Conservation (phyloP, 129 eudicot species). For the Gnaphalium uliginosum region DNA sequence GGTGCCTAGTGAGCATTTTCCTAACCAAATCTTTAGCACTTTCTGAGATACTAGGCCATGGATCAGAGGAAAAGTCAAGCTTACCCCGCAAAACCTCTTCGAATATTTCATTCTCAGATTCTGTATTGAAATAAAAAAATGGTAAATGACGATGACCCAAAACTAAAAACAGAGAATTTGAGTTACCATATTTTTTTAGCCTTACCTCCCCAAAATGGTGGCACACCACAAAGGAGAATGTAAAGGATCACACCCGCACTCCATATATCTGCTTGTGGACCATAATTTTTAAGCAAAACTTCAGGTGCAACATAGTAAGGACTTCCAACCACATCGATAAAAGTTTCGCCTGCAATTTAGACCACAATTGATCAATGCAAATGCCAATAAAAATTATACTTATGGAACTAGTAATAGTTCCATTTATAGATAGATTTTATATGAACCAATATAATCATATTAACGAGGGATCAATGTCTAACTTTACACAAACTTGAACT, state of each 20-base stretch:
- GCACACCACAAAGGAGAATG: conserved; percentile 82
- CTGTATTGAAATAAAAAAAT: conserved; percentile 34
- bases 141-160: background rate
- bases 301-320: conserved; percentile 97
- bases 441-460: background rate
- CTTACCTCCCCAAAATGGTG: conserved; percentile 97
- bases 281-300: conserved; percentile 66
- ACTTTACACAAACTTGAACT: background rate
- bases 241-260: conserved; percentile 89
- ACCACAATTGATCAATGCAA: background rate
- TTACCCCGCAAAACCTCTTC: conserved; percentile 73
- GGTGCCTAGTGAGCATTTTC: conserved; percentile 74
- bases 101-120: conserved; percentile 76
- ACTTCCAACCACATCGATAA: conserved; percentile 84
- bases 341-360: conserved; percentile 55
- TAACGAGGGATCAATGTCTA: background rate
- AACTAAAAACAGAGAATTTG: background rate
- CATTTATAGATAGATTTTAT: background rate
- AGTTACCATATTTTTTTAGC: background rate
- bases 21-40: conserved; percentile 80
- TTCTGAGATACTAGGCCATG: conserved; percentile 86
- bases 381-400: background rate
- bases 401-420: background rate
- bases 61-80: conserved; percentile 73
- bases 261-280: conserved; percentile 91